Conservation (phyloP, 2,329 filamentous ascomycete genomes). For the Colletotrichum siamense region DNA sequence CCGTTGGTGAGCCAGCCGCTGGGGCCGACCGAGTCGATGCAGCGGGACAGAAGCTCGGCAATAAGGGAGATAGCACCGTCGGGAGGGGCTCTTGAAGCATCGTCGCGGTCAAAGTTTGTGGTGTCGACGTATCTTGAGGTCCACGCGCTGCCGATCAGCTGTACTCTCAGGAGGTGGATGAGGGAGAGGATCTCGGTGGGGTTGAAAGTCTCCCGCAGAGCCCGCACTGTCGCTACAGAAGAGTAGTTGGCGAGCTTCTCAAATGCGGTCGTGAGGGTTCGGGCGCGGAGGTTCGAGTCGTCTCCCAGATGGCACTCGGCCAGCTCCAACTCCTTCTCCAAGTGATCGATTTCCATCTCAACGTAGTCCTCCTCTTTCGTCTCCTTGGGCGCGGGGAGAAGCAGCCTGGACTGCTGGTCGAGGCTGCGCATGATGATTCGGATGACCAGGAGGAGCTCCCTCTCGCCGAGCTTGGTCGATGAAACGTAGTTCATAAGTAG, state of each 20-base stretch:
- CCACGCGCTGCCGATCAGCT: conserved; percentile 79
- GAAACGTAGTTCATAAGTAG: conserved; percentile 70
- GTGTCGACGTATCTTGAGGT: conserved; percentile 73
- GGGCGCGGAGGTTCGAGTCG: conserved; percentile 66
- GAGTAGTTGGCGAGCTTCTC: conserved; percentile 73
- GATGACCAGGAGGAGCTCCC: conserved; percentile 71
- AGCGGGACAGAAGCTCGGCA: conserved; percentile 73
- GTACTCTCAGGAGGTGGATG: conserved; percentile 74
- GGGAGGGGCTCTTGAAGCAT: conserved; percentile 51
- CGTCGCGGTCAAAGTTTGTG: conserved; percentile 49
- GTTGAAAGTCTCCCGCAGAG: conserved; percentile 67
- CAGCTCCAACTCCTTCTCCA: conserved; percentile 70
- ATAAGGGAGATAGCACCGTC: conserved; percentile 75
- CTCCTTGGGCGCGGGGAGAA: conserved; percentile 21
- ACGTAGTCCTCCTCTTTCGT: conserved; percentile 37
- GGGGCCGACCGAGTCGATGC: conserved; percentile 77
- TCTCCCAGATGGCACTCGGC: conserved; percentile 72
- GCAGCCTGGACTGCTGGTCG: conserved; percentile 41
- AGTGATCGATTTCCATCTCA: conserved; percentile 62
- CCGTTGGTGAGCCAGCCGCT: conserved; percentile 76
- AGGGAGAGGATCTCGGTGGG: conserved; percentile 74
- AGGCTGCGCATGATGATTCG: conserved; percentile 73
- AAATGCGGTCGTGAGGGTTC: conserved; percentile 71
- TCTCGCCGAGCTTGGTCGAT: conserved; percentile 67
- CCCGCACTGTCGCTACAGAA: conserved; percentile 61